A percentile compares a stretch with the other conserved stretches of the same genome.
phyloP scores from a whole-genome alignment of 805 yeast species.

The fission yeast (Schizosaccharomyces pombe) region DNA sequence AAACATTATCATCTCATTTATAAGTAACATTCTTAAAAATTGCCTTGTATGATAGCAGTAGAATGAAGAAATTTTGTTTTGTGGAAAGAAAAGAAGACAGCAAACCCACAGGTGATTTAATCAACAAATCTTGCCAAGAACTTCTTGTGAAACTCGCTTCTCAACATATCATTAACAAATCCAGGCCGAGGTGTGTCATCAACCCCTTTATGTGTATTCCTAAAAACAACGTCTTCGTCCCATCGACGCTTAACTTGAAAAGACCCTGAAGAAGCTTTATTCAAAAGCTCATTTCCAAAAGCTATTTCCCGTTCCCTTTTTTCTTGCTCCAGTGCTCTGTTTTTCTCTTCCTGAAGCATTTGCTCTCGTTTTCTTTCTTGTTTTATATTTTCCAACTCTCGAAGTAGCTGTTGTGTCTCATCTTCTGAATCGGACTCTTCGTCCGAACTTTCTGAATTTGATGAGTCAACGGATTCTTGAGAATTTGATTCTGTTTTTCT shows the following conservation, averaged over 20 bases:
- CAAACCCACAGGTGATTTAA: neutral
- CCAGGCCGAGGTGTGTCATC: slow-evolving; percentile 11
- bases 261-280: slow-evolving; percentile 5
- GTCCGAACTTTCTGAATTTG: slow-evolving; percentile 7
- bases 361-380: slow-evolving; percentile 13
- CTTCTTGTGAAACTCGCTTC: slow-evolving; percentile 19
- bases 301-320: slow-evolving; percentile 11
- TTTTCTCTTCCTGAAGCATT: slow-evolving; percentile 10
- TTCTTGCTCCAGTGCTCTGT: slow-evolving; percentile 10
- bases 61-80: too few species aligned
- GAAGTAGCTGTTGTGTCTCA: slow-evolving; percentile 15
- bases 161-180: slow-evolving; percentile 17
- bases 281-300: slow-evolving; percentile 16
- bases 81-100: too few species aligned
- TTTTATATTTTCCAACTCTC: slow-evolving; percentile 17
- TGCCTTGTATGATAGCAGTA: too few species aligned
- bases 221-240: slow-evolving; percentile 18
- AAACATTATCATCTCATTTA: too few species aligned
- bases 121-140: slow-evolving; percentile 17
- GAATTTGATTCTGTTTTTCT: neutral
- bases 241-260: slow-evolving; percentile 14
- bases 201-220: slow-evolving; percentile 15
- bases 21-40: too few species aligned
- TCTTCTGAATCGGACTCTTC: slow-evolving; percentile 16
- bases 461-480: neutral